phyloP scores from a whole-genome alignment of 2,329 filamentous ascomycete genomes.

The Aureobasidium zeae region DNA sequence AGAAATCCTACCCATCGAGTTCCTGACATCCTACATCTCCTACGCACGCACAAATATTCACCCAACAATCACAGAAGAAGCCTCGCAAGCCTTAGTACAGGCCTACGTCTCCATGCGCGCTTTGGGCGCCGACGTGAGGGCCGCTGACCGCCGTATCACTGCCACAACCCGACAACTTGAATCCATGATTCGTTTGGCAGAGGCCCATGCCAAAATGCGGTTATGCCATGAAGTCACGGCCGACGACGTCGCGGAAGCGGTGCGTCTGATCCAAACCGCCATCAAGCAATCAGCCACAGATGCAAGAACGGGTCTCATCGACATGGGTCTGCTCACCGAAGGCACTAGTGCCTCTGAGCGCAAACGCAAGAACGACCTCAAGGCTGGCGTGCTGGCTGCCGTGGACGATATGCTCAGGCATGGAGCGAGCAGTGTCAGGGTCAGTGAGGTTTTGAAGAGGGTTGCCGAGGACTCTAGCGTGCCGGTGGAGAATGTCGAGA shows the following conservation, averaged over 20 bases:
- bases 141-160: conserved; percentile 90
- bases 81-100: conserved; percentile 72
- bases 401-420: conserved; percentile 69
- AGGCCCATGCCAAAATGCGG: conserved; percentile 98
- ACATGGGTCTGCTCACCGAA: conserved; percentile 91
- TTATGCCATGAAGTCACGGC: conserved; percentile 65
- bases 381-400: conserved; percentile 62
- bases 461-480: conserved; percentile 61
- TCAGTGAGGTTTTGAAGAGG: conserved; percentile 65
- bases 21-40: conserved; percentile 92
- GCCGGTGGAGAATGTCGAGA: conserved; percentile 67
- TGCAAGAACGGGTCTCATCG: conserved; percentile 77
- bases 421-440: conserved; percentile 57
- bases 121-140: conserved; percentile 61
- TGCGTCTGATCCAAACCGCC: conserved; percentile 83
- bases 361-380: conserved; percentile 72
- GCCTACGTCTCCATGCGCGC: conserved; percentile 93
- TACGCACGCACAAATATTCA: conserved; percentile 84
- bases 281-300: conserved; percentile 98
- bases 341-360: conserved; percentile 87
- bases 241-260: conserved; percentile 79
- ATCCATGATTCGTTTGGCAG: conserved; percentile 93
- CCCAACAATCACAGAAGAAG: conserved; percentile 68
- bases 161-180: conserved; percentile 94
- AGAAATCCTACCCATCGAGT: conserved; percentile 86